Evolutionary conservation across 1,284 basidiomycete genomes (phyloP), one percentile per base, ranked within the genome.

Genomic region (Marasmius oreades): DNA sequence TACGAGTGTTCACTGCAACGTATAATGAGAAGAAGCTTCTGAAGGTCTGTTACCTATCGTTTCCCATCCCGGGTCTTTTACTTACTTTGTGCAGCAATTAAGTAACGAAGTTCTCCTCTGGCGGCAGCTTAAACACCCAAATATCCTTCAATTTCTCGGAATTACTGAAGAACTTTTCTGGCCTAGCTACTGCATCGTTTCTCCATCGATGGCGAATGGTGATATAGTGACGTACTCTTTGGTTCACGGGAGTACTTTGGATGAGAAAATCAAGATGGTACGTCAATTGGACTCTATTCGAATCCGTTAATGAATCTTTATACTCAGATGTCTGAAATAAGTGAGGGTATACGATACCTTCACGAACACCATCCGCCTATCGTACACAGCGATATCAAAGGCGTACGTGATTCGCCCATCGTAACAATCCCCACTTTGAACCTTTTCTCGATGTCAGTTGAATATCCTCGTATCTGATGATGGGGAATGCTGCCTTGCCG

Each of bases 331-430:
- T 8, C 14, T 2, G 54, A 58, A 28, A 47, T 62, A n/a, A 55
- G 51, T 10, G 34, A 51, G 33, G 63, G 61, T 16, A 20, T 65
- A 0, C 24, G 39, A 3, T 65, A 65, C 43, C 48, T 65, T 5
- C 63, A 65, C 39, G 34, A 28, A n/a, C 52, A 54, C 2, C 43
- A 53, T 33, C 60, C 60, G 1, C 56, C 54, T 11, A 37, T 65
- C 5, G 53, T 62, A 10, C 63, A 65, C 50, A 59, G 59, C 10
- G 63, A 65, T 44, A 48, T 64, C 10, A 60, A 59, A 44, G 62
- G 59, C 8, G 62, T 63, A 39, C 28, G 61, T 56, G n/a, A 10
- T 36, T 7, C 10, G 26, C 28, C 14, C 20, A 20, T 11, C 20
- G 31, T 1, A 14, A 20, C 16, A 3, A 11, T 43, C 5, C 22